phyloP scores from a whole-genome alignment of 768 basidiomycete genomes.

The Ramaria sp. region DNA sequence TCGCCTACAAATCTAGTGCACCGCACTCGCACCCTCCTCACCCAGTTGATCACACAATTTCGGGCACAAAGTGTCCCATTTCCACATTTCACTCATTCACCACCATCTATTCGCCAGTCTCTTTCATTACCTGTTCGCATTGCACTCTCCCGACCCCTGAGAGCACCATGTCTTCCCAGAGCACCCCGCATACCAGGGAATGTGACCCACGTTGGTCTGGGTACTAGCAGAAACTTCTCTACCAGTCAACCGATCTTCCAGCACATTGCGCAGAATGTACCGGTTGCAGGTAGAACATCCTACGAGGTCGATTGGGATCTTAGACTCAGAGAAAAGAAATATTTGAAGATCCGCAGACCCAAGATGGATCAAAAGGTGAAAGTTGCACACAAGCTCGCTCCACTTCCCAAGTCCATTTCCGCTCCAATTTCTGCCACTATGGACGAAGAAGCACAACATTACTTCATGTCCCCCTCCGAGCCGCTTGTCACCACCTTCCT shows the following conservation, averaged over 20 bases:
- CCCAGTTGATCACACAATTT: background rate
- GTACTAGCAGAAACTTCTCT: constrained; percentile 66
- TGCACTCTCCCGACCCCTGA: constrained; percentile 36
- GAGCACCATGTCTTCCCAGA: constrained; percentile 43
- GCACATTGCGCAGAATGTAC: constrained; percentile 69
- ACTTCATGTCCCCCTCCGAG: constrained; percentile 37
- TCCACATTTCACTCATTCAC: background rate
- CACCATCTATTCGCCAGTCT: background rate
- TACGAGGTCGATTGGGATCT: constrained; percentile 66
- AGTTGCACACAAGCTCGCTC: background rate
- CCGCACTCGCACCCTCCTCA: background rate
- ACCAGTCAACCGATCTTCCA: constrained; percentile 68
- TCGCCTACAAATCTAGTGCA: background rate
- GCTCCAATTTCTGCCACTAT: constrained; percentile 18
- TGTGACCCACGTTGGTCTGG: constrained; percentile 62
- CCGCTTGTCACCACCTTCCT: constrained; percentile 49
- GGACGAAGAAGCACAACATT: constrained; percentile 35
- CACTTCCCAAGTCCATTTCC: background rate
- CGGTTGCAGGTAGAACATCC: constrained; percentile 62
- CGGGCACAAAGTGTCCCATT: background rate
- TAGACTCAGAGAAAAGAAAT: constrained; percentile 34
- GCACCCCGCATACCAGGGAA: constrained; percentile 35
- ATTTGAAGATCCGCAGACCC: constrained; percentile 13
- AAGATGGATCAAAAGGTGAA: constrained; percentile 15
- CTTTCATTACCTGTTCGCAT: constrained; percentile 45